Percentiles rank a stretch among this genome's conserved stretches.
These are phyloP conservation scores for Aspergillus fijiensis DNA, from an alignment of 2,329 filamentous ascomycete species.

Conservation along the genomic window DNA sequence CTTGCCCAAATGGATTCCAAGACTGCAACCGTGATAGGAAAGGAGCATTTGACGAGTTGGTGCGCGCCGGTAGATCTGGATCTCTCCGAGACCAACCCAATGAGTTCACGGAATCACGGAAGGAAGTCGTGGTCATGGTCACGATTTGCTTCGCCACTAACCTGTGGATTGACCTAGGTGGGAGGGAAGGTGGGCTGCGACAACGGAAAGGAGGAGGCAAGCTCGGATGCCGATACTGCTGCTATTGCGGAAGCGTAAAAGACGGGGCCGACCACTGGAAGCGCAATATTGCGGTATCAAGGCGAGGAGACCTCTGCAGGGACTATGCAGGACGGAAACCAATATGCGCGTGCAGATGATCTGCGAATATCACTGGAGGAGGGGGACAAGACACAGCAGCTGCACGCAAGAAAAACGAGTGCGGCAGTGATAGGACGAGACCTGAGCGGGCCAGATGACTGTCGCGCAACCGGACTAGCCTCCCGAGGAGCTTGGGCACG, in stretches of 20 bases:
- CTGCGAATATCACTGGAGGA: conserved; percentile 33
- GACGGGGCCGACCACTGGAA: conserved; percentile 15
- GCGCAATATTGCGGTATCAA: conserved; percentile 19
- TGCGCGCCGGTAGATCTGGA: conserved; percentile 72
- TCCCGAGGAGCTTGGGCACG: conserved; percentile 24
- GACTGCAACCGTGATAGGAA: conserved; percentile 79
- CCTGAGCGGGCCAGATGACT: conserved; percentile 37
- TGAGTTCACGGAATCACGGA: conserved; percentile 92
- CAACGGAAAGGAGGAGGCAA: conserved; percentile 11
- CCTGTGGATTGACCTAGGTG: neutral
- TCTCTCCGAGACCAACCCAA: conserved; percentile 91
- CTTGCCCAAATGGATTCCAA: conserved; percentile 77
- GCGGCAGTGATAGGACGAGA: conserved; percentile 24
- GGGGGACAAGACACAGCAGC: conserved; percentile 22
- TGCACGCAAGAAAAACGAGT: conserved; percentile 12
- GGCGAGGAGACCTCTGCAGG: conserved; percentile 39
- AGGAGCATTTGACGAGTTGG: conserved; percentile 58
- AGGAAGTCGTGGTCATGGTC: conserved; percentile 57
- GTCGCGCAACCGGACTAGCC: conserved; percentile 24
- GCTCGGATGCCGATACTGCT: conserved; percentile 22
- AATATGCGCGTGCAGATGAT: conserved; percentile 53
- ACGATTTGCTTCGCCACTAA: conserved; percentile 11
- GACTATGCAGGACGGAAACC: conserved; percentile 43
- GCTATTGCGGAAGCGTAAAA: conserved; percentile 14
- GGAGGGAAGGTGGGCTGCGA: neutral